Evolutionary conservation across 106 monocot genomes (phyloP).

Genomic region (Allium cepa): DNA sequence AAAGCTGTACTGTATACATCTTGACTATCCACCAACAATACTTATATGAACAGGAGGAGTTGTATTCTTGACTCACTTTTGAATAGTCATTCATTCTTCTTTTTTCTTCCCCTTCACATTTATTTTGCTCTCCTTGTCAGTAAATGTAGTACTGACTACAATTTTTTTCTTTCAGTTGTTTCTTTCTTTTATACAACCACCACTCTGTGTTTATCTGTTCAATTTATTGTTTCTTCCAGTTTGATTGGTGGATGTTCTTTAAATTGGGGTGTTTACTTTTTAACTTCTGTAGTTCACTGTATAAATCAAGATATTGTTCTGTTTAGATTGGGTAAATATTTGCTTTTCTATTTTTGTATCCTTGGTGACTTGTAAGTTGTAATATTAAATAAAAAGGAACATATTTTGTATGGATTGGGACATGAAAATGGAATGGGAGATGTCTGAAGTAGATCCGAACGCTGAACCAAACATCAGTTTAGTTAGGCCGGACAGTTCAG

Average conservation of each 20-base stretch:
- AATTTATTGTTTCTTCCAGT: background rate
- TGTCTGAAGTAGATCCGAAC: slow-evolving; percentile 36
- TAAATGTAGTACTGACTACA: too few relatives aligned
- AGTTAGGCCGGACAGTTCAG: slow-evolving; percentile 8
- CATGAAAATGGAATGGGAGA: slow-evolving; percentile 55
- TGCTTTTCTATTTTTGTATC: background rate
- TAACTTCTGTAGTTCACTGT: background rate
- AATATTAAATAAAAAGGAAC: background rate
- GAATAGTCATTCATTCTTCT: background rate
- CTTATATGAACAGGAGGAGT: background rate
- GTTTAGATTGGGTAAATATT: background rate
- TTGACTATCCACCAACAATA: background rate
- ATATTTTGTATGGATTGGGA: slow-evolving; percentile 53
- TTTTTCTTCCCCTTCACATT: background rate
- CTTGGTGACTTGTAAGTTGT: background rate
- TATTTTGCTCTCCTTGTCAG: background rate
- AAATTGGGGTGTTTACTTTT: background rate
- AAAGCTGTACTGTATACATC: too few relatives aligned
- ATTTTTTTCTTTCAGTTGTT: background rate
- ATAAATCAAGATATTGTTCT: background rate
- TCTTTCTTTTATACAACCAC: background rate
- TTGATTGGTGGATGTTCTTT: background rate
- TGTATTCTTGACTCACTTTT: background rate
- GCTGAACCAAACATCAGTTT: slow-evolving; percentile 10
- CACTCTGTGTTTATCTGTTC: background rate